Evolutionary conservation across 2,329 filamentous ascomycete genomes (phyloP), one percentile per base, ranked within the genome.

Genomic region (Diaporthe sp.): DNA sequence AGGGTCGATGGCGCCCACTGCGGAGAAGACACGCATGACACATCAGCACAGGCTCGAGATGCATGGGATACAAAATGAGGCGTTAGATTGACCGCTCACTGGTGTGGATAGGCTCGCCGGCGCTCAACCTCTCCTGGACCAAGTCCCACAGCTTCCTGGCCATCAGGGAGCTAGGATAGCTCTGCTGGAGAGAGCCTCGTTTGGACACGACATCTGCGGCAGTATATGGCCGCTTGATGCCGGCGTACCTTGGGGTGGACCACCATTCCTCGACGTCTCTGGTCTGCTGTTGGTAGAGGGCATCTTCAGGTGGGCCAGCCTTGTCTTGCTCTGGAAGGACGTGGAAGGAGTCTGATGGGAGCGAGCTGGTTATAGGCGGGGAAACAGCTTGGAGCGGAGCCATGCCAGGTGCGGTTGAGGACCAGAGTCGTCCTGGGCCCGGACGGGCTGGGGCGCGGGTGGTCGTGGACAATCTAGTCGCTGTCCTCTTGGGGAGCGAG

Each of bases 1-100:
- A n/a, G 97, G 97, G 81, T 99, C 97, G 84, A 99, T 97, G 75
- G 96, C 97, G 79, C 97, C 97, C 94, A 99, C 94, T 96, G 76
- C 39, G 73, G 0, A 70, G 8, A 5, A 71, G 8, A 8, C 25
- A 13, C 30, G 50, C 39, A 61, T 19, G 25, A n/a, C 2, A 50
- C 19, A 56, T 69, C 44, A 59, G 63, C 39, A 73, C 44, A 56
- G 9, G 17, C 35, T 32, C n/a, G 51, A n/a, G 51, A 50, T 37
- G 19, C 15, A 35, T 25, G 12, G 37, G 9, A 35, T n/a, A n/a
- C 13, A 3, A 3, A 17, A 51, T 25, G 19, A 25, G 15, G 19
- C 3, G 3, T 27, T 15, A 3, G 9, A n/a, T 63, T n/a, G 7
- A n/a, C 12, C 8, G 44, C 47, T 71, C 44, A 96, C 94, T 96